Conservation (phyloP, 2,329 filamentous ascomycete species). For the Verruconis gallopava region DNA sequence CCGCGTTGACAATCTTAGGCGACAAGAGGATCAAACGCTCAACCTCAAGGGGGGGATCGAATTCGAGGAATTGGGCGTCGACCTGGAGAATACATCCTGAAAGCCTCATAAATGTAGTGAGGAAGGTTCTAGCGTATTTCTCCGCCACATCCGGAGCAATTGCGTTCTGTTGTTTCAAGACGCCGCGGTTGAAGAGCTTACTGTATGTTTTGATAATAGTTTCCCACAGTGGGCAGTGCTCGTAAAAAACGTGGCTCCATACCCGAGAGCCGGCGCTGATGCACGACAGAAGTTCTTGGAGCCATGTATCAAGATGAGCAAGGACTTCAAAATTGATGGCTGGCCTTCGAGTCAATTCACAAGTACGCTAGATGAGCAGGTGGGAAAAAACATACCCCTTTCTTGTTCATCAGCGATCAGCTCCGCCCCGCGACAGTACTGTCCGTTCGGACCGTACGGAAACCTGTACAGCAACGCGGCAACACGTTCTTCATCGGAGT, state of each 20-base stretch:
- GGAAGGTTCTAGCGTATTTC: not conserved
- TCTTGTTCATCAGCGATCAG: not conserved
- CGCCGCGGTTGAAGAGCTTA: constrained; percentile 2
- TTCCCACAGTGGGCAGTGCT: constrained; percentile 9
- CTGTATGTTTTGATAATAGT: constrained; percentile 5
- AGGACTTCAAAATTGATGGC: not conserved
- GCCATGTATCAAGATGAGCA: not conserved
- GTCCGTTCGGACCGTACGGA: not conserved
- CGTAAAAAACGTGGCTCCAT: constrained; percentile 8
- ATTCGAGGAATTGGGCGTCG: not conserved
- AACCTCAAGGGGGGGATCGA: not conserved
- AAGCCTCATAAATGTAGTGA: not conserved
- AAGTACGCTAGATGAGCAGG: no score
- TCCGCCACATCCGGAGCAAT: not conserved
- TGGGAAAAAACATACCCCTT: not conserved
- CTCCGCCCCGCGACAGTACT: not conserved
- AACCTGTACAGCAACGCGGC: not conserved
- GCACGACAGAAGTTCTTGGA: not conserved
- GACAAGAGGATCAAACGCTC: not conserved
- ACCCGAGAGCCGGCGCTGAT: not conserved
- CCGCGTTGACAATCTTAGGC: not conserved
- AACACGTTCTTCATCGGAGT: not conserved
- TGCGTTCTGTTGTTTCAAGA: not conserved
- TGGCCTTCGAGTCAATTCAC: no score
- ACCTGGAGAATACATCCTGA: not conserved